phyloP scores from a whole-genome alignment of 140 eudicot species.

The Ambrosia hybrid region DNA sequence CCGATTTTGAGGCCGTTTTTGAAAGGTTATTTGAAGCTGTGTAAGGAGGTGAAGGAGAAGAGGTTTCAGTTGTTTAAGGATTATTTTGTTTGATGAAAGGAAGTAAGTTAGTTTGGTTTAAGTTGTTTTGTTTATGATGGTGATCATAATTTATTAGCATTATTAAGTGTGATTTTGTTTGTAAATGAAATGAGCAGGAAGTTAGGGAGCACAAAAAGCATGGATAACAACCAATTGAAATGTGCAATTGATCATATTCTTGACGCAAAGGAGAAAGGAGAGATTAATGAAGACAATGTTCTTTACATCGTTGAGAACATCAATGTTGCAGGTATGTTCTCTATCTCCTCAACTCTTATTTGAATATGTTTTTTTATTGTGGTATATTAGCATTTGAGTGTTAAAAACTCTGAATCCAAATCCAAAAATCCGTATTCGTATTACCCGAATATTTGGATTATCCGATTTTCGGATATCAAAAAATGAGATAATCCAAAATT shows the following conservation, averaged over 20 bases:
- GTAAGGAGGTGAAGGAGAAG: constrained; percentile 71
- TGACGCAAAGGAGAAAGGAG: constrained; percentile 90
- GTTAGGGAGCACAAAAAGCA: constrained; percentile 49
- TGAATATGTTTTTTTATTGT: too few relatives aligned
- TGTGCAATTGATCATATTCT: constrained; percentile 89
- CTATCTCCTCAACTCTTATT: neutral
- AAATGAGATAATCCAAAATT: too few relatives aligned
- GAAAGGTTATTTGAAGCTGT: constrained; percentile 71
- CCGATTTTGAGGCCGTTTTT: constrained; percentile 31
- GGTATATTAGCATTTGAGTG: too few relatives aligned
- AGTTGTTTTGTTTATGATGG: too few relatives aligned
- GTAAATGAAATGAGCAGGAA: constrained; percentile 44
- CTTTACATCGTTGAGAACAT: constrained; percentile 97
- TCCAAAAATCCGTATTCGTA: too few relatives aligned
- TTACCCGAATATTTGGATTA: too few relatives aligned
- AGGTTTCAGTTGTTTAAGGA: constrained; percentile 84
- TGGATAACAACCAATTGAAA: constrained; percentile 60
- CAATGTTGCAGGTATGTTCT: constrained; percentile 74
- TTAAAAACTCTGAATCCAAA: too few relatives aligned
- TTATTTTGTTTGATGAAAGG: constrained; percentile 74
- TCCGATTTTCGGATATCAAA: too few relatives aligned
- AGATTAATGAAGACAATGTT: constrained; percentile 90
- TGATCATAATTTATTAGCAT: neutral
- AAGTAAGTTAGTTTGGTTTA: constrained; percentile 61
- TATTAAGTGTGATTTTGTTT: neutral